Evolutionary conservation across 306 rosid species (phyloP).

Genomic region (Ormosia emarginata): DNA sequence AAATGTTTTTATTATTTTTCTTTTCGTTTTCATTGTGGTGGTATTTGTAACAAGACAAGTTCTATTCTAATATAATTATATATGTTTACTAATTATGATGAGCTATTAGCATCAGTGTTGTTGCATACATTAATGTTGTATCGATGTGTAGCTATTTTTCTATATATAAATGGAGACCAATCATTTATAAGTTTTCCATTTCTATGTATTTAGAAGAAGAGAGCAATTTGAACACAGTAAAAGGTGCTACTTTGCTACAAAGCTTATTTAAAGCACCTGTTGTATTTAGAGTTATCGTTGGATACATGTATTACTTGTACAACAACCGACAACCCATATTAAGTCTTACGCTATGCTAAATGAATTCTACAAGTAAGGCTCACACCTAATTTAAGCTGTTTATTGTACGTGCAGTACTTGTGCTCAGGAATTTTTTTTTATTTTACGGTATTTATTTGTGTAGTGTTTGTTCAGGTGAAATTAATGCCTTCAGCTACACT

Average conservation of each 20-base stretch:
- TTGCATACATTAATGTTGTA: background rate
- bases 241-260: too few species aligned
- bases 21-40: background rate
- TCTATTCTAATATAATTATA: background rate
- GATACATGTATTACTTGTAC: background rate
- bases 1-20: background rate
- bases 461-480: conserved; percentile 9
- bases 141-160: too few species aligned
- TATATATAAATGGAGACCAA: background rate
- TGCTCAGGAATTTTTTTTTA: background rate
- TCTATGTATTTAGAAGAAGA: background rate
- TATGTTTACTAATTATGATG: background rate
- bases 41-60: background rate
- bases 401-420: background rate
- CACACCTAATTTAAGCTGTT: background rate
- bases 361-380: background rate
- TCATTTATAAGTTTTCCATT: background rate
- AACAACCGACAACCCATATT: background rate
- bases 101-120: background rate
- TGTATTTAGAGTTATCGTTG: background rate
- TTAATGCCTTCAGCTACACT: conserved; percentile 7
- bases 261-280: too few species aligned
- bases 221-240: background rate
- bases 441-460: background rate
- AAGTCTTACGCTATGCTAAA: background rate